Base-by-base conservation (phyloP, 2,329 filamentous ascomycete species). In the Nemania diffusa region DNA sequence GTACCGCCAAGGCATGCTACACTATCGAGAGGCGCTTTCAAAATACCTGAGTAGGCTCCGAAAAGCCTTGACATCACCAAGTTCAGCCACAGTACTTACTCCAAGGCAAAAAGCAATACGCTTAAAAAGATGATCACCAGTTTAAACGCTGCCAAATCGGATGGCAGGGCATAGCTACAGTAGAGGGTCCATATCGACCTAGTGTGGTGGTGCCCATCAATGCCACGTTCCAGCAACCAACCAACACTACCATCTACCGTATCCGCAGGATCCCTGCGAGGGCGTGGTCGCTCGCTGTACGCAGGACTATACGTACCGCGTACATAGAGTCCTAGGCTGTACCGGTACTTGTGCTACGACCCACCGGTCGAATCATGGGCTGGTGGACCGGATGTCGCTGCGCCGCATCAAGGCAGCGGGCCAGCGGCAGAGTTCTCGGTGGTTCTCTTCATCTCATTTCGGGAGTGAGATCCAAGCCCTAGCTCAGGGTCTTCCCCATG, bases 381-480 rank as follows among this genome's bases (percentile, higher is more conserved):
- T 56, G 34, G 48, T 24, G 46, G 48, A n/a, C 56, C 44, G 24
- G 53, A 13, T 40, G 29, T 26, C 37, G 57, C 62, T 65, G 62
- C 65, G 65, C 62, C 65, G 65, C 59, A 64, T 53, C 64, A 63
- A 51, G 62, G 55, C 56, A 62, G 60, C 61, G 68, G 65, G 60
- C 68, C 68, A 67, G 61, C 65, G 68, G 70, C 65, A 70, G 63
- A 64, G 63, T 71, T 64, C 65, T 70, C 70, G 68, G 70, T 69
- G 58, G 59, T 69, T 71, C 70, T 72, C 62, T 42, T 61, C 64
- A 71, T 69, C 67, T 69, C 67, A 72, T 72, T 72, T 72, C 70
- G 70, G 69, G 63, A 68, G 62, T 59, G 64, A 69, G 67, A 69
- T 69, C 64, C 64, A 57, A 64, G 37, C 50, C 61, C 60, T 68